Percentiles rank a stretch among this genome's conserved stretches.
phyloP scores from a whole-genome alignment of 1,284 basidiomycete genomes.

The Exobasidium rhododendri region DNA sequence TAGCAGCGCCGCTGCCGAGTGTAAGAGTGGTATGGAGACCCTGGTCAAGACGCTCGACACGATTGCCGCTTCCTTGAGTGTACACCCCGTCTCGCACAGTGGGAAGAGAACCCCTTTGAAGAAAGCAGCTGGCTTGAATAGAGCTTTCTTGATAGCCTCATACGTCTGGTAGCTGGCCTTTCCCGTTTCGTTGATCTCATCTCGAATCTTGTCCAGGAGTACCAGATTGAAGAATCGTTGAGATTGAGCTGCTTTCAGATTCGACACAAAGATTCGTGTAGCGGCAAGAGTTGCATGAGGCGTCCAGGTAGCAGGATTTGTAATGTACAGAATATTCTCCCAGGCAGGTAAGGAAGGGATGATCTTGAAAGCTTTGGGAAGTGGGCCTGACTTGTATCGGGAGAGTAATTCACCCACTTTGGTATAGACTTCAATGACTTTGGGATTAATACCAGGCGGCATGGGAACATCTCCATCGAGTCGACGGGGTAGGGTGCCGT shows the following conservation, averaged over 20 bases:
- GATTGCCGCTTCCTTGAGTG: slow-evolving; percentile 91
- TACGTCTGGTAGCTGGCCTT: slow-evolving; percentile 93
- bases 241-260: slow-evolving; percentile 93
- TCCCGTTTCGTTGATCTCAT: slow-evolving; percentile 75
- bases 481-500: slow-evolving; percentile 8
- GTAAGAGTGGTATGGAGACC: slow-evolving; percentile 89
- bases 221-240: slow-evolving; percentile 90
- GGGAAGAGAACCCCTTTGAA: slow-evolving; percentile 99
- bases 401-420: slow-evolving; percentile 84
- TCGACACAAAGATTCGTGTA: slow-evolving; percentile 92
- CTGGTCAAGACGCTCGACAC: slow-evolving; percentile 86
- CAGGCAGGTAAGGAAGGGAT: slow-evolving; percentile 92
- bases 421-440: slow-evolving; percentile 89
- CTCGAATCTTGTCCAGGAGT: slow-evolving; percentile 81
- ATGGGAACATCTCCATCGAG: slow-evolving; percentile 47
- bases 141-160: slow-evolving; percentile 80
- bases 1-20: slow-evolving; percentile 90
- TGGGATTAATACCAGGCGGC: slow-evolving; percentile 84
- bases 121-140: slow-evolving; percentile 96
- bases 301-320: slow-evolving; percentile 87
- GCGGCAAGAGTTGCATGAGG: slow-evolving; percentile 92
- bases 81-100: slow-evolving; percentile 67
- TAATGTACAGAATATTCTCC: slow-evolving; percentile 92
- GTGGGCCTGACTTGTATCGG: slow-evolving; percentile 88
- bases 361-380: slow-evolving; percentile 98